Evolutionary conservation across 176 grass and related monocot genomes (phyloP), one percentile per base, ranked within the genome.

Genomic region (Tillandsia fasciculata): DNA sequence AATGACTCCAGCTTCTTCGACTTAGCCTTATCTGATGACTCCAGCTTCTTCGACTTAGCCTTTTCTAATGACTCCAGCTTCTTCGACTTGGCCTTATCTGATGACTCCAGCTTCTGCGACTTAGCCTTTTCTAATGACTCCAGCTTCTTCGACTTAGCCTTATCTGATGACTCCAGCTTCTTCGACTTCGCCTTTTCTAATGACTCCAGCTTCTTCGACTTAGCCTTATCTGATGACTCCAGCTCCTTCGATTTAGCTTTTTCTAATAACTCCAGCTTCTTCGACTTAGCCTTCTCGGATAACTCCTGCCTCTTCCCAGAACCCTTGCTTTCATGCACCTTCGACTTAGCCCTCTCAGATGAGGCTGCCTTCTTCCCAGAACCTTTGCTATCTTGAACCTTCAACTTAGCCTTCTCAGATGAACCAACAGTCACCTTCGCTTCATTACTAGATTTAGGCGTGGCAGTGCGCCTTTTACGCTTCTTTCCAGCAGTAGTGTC

Each of bases 341-440:
- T 42, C 5, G 33, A 42, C 33, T 42, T 42, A 42, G 33, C 33
- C 33, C 33, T 42, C 33, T 42, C 33, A 42, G 33, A 42, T 5
- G 33, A 42, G 33, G 33, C 33, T 3, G 3, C 33, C 76, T 70
- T 85, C 23, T 59, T 66, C 20, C 66, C 52, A 20, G 67, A 75
- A 13, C 49, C 71, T 74, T 83, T 76, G 26, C 70, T 59, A 15
- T 64, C 59, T 28, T 49, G 8, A 26, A 49, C 12, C 13, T 23
- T 74, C n/a, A 65, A 48, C 11, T 80, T 73, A 63, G 75, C 80
- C 10, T 18, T 50, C 61, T 77, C 85, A 53, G 72, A 68, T 74
- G 77, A 26, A 33, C 73, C 66, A 77, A 77, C 78, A 3, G 65
- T 70, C 33, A 42, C 4, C 73, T 90, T 83, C 69, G 83, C 70